phyloP scores from a whole-genome alignment of 2,329 filamentous ascomycete species.

The Alternaria sp. region DNA sequence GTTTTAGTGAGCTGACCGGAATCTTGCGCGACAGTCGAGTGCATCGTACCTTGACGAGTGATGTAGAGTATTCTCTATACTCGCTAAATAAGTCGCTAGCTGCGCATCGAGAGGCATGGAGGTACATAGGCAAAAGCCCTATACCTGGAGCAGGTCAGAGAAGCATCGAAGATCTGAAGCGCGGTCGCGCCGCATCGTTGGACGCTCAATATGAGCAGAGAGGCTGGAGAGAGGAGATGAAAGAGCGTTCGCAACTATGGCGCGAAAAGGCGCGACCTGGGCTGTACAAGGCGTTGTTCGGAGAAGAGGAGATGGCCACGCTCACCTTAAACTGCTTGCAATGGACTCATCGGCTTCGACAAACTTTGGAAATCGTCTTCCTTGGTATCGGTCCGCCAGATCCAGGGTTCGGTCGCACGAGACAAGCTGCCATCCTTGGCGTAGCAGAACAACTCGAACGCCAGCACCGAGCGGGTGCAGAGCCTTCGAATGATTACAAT shows the following conservation, averaged over 20 bases:
- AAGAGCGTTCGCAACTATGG: conserved; percentile 20
- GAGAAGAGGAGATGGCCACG: conserved; percentile 17
- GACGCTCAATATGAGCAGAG: conserved; percentile 8
- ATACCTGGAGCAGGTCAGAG: conserved; percentile 1
- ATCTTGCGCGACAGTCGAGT: conserved; percentile 21
- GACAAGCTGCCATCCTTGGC: conserved; percentile 18
- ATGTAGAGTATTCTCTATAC: conserved; percentile 20
- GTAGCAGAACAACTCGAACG: conserved; percentile 21
- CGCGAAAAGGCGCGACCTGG: conserved; percentile 16
- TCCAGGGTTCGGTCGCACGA: conserved; percentile 12
- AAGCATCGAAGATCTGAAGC: conserved; percentile 1
- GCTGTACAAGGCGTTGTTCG: conserved; percentile 17
- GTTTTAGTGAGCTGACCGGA: conserved; percentile 20
- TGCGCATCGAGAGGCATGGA: conserved; percentile 25
- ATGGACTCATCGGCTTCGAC: conserved; percentile 20
- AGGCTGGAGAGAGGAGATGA: conserved; percentile 23
- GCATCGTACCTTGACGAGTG: conserved; percentile 10
- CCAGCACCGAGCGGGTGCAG: conserved; percentile 16
- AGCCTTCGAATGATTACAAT: conserved; percentile 16
- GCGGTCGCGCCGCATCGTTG: conserved; percentile 7
- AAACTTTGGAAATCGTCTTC: conserved; percentile 22
- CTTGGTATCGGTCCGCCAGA: conserved; percentile 19
- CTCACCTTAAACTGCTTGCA: conserved; percentile 8
- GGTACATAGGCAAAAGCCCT: conserved; percentile 9
- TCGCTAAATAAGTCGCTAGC: conserved; percentile 24